Percentiles rank a stretch among this genome's conserved stretches.
These are phyloP conservation scores for Beauveria bassiana DNA, from an alignment of 2,329 filamentous ascomycete genomes.

Conservation along the genomic window DNA sequence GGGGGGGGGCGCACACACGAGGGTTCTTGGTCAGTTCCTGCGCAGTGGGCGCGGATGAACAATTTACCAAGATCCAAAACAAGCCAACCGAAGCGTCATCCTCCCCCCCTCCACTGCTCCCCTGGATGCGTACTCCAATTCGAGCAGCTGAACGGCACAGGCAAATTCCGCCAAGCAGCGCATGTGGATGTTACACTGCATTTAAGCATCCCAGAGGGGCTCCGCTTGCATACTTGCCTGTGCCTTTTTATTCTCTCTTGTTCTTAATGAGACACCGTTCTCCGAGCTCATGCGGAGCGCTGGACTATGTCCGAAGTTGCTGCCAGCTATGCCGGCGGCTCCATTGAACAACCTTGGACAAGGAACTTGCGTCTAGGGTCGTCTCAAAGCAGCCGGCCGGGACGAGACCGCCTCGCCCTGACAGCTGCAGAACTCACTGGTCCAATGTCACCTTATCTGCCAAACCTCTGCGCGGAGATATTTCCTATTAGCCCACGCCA, in stretches of 20 bases:
- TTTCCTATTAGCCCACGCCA: not conserved
- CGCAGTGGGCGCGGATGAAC: not conserved
- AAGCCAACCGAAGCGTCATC: not conserved
- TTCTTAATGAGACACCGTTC: not conserved
- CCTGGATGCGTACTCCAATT: not conserved
- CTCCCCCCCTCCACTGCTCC: not conserved
- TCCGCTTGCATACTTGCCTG: not conserved
- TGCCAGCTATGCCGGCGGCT: not conserved
- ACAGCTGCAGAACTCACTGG: not conserved
- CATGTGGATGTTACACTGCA: conserved; percentile 9
- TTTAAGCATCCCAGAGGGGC: not conserved
- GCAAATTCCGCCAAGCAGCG: conserved; percentile 6
- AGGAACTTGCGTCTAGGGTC: not conserved
- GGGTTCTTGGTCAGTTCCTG: too few species aligned
- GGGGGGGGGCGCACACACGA: too few species aligned
- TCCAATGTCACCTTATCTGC: conserved; percentile 1
- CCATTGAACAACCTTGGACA: conserved; percentile 9
- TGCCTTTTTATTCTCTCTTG: not conserved
- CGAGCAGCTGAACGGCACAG: conserved; percentile 3
- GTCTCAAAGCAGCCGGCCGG: not conserved
- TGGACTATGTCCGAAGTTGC: conserved; percentile 9
- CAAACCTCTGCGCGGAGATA: conserved; percentile 2
- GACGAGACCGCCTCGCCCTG: not conserved
- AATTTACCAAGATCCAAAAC: conserved; percentile 5
- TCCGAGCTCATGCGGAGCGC: conserved; percentile 3